Evolutionary conservation across 1,139 yeast genomes (phyloP), one percentile per base, ranked within the genome.

Genomic region (Scheffersomyces parashehatae): DNA sequence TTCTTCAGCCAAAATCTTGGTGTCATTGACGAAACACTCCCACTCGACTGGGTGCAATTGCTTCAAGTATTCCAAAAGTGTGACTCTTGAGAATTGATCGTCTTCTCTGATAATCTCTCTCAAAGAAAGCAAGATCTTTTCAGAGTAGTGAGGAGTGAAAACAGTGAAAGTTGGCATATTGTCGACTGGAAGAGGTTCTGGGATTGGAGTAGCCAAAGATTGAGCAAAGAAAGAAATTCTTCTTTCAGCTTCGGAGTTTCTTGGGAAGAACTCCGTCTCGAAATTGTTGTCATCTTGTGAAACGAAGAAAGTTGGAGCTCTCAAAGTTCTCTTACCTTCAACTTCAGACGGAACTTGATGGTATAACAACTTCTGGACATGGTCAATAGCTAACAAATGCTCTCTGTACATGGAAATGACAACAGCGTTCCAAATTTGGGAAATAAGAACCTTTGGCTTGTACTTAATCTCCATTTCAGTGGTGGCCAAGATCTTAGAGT

Each of bases 121-220:
- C 67, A 93, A 79, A 34, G 98, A 90, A 50, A 93, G 76, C 64
- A 93, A 79, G 59, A 93, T 91, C 85, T 95, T 93, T 78, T 93
- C 99, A 51, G 97, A 83, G 74, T 93, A 93, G 68, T 93, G 99
- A 65, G 99, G 99, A 59, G 96, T 91, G 73, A 93, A 80, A 42
- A 93, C 99, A 41, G 98, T 90, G 67, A 93, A 93, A 10, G 98
- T 93, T 50, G 99, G 99, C 99, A 93, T 93, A 76, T 93, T 93
- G 71, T 93, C 99, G 56, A 93, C 97, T 33, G 99, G 99, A 60
- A 93, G 79, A 48, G 99, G 98, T 72, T 93, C 98, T 52, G 96
- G 96, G 59, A 93, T 91, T 55, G 99, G 99, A 48, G 98, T 93
- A 42, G 99, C 95, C 70, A 93, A 78, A 20, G 98, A 91, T 72